Base-by-base conservation (phyloP, 1,139 yeast genomes). In the Scheffersomyces quercinus region DNA sequence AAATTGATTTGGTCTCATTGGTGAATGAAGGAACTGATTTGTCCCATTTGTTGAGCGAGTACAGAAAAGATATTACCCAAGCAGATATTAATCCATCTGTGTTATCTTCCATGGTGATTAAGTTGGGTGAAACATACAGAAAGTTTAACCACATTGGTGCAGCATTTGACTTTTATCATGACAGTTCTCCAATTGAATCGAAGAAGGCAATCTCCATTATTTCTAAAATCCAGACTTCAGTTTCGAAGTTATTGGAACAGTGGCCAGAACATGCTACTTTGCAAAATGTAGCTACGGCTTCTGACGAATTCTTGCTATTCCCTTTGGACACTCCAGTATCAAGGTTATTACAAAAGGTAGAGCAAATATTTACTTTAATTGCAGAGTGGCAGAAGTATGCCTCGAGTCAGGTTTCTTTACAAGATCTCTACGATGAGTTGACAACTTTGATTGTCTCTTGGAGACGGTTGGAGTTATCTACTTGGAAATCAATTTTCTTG, bases 261-360 rank as follows among this genome's bases (percentile, higher is more conserved):
- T 93, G 97, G 97, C 98, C 99, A 0, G 99, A 95, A 56, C 97
- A 95, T 69, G 95, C 95, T 0, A 89, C 96, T 0, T 67, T 95
- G 40, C 83, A 77, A 46, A 89, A 85, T 30, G 75, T 93, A 41
- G 65, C 70, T 28, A 69, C 83, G 46, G 81, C 86, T n/a, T 78
- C 86, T 49, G 67, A 75, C 13, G 98, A 91, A 59, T 81, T 86
- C 51, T 64, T 87, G 44, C 63, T 66, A 4, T 84, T 73, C 55
- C 80, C 96, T 0, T 72, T 82, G 4, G 70, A 74, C 31, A 80
- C 87, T 0, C 95, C 99, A 1, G 68, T 93, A 39, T 93, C 93
- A 8, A 79, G 86, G 53, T 76, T 85, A 48, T 72, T 95, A 40
- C 88, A 86, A 43, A 90, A 90, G 64, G 68, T 90, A 37, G 99